These are phyloP conservation scores for Calonectria fujianensis DNA, from an alignment of 2,329 filamentous ascomycete species.

Conservation along the genomic window DNA sequence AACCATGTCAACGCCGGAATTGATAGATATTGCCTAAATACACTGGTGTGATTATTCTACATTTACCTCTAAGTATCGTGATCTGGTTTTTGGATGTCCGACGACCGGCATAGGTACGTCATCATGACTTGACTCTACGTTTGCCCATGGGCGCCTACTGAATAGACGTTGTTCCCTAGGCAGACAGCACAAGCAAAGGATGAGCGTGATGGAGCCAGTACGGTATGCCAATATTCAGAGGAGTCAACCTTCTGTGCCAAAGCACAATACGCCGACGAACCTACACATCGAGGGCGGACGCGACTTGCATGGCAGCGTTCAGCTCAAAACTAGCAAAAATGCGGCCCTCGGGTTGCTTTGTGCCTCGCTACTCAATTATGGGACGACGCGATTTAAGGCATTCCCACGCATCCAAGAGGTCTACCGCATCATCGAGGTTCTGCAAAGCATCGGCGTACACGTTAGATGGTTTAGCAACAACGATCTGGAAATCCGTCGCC, in stretches of 20 bases:
- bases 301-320: neutral
- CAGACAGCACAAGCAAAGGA: neutral
- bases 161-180: neutral
- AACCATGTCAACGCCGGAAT: no score
- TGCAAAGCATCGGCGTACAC: slow-evolving; percentile 2
- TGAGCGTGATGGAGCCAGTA: neutral
- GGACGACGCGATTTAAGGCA: neutral
- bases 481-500: slow-evolving; percentile 5
- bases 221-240: neutral
- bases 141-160: neutral
- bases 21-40: neutral
- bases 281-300: neutral
- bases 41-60: no score
- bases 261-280: neutral
- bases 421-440: slow-evolving; percentile 1
- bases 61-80: neutral
- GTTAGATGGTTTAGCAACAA: slow-evolving; percentile 11
- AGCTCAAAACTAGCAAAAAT: slow-evolving; percentile 18
- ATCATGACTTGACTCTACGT: neutral
- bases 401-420: slow-evolving; percentile 18
- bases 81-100: neutral
- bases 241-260: neutral
- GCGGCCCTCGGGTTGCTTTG: neutral
- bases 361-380: neutral
- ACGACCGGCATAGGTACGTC: neutral